A percentile compares a stretch with the other conserved stretches of the same genome.
These are phyloP conservation scores for Aspergillus calidoustus DNA, from an alignment of 2,329 filamentous ascomycete genomes.

Conservation along the genomic window DNA sequence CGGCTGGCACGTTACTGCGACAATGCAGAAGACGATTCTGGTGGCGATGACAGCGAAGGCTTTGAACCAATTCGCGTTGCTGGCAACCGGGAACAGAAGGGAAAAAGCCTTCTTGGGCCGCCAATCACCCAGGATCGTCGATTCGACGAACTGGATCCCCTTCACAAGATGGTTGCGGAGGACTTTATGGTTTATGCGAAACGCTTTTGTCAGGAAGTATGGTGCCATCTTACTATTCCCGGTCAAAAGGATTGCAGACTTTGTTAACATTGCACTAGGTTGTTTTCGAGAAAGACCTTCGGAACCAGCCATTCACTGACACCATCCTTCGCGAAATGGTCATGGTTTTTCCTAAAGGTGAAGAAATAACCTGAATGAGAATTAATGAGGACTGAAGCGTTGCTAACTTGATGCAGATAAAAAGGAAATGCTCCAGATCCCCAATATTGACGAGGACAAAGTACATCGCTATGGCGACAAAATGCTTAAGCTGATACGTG, in stretches of 20 bases:
- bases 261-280: constrained; percentile 37
- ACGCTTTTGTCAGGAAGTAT: constrained; percentile 47
- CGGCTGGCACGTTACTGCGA: constrained; percentile 36
- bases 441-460: constrained; percentile 49
- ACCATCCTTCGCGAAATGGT: constrained; percentile 54
- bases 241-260: neutral
- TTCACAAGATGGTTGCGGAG: constrained; percentile 51
- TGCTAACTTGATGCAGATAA: constrained; percentile 37
- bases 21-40: constrained; percentile 30
- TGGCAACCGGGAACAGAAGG: constrained; percentile 35
- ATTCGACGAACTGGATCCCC: constrained; percentile 47
- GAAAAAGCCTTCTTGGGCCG: constrained; percentile 43
- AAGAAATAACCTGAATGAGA: constrained; percentile 9
- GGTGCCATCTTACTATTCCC: constrained; percentile 5
- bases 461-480: constrained; percentile 49
- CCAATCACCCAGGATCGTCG: constrained; percentile 52
- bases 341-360: constrained; percentile 51
- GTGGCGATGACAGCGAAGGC: constrained; percentile 47
- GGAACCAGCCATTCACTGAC: constrained; percentile 53
- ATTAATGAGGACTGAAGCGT: neutral
- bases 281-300: constrained; percentile 48
- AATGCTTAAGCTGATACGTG: constrained; percentile 48
- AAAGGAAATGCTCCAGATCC: constrained; percentile 29
- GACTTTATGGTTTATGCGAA: constrained; percentile 54
- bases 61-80: constrained; percentile 48